Evolutionary conservation across 2,329 filamentous ascomycete genomes (phyloP).

Genomic region (Ramichloridium luteum): DNA sequence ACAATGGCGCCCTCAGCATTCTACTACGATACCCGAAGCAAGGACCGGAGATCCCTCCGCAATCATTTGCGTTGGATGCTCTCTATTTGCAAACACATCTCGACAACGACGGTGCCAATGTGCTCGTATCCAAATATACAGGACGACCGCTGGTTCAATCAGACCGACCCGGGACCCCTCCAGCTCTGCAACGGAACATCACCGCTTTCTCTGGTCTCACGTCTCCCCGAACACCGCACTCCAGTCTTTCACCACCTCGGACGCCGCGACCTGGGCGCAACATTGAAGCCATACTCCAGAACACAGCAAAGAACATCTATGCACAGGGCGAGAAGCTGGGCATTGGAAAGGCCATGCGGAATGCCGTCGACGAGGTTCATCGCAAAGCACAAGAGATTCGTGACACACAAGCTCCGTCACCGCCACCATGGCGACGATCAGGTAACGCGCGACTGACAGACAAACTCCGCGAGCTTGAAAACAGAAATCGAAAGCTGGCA

Average conservation of each 20-base stretch:
- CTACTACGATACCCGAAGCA: slow-evolving; percentile 72
- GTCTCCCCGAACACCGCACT: slow-evolving; percentile 6
- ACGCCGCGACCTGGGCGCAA: slow-evolving; percentile 30
- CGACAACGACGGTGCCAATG: slow-evolving; percentile 47
- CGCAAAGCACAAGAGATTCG: slow-evolving; percentile 62
- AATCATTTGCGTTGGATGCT: slow-evolving; percentile 77
- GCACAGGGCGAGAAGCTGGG: slow-evolving; percentile 64
- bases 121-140: slow-evolving; percentile 61
- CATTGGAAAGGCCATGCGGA: slow-evolving; percentile 69
- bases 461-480: slow-evolving; percentile 43
- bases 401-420: slow-evolving; percentile 25
- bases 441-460: slow-evolving; percentile 28
- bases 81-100: slow-evolving; percentile 59
- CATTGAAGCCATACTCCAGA: slow-evolving; percentile 61
- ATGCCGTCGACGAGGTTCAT: slow-evolving; percentile 66
- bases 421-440: slow-evolving; percentile 25
- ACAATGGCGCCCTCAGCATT: slow-evolving; percentile 69
- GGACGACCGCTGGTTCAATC: slow-evolving; percentile 27
- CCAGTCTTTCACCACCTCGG: slow-evolving; percentile 8
- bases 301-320: slow-evolving; percentile 62
- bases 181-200: slow-evolving; percentile 24
- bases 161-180: slow-evolving; percentile 22
- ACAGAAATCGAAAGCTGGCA: slow-evolving; percentile 54
- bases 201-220: slow-evolving; percentile 22
- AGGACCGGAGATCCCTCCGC: slow-evolving; percentile 22